These are phyloP conservation scores for Ophiostoma sp. DNA, from an alignment of 2,329 filamentous ascomycete species.

Conservation along the genomic window DNA sequence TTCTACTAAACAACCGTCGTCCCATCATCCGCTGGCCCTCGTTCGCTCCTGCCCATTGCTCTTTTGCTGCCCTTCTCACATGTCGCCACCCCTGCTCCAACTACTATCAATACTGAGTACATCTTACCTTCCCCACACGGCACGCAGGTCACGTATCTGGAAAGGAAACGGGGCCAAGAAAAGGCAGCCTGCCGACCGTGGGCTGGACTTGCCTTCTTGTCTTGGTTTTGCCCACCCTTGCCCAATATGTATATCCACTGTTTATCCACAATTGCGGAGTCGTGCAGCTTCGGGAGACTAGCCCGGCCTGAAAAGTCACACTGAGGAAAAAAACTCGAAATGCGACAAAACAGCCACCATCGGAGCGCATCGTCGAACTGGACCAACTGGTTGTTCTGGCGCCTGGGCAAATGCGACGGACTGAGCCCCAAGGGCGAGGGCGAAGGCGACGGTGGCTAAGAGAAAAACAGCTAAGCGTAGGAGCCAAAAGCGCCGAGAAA, in stretches of 20 bases:
- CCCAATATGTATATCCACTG: neutral
- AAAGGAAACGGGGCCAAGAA: neutral
- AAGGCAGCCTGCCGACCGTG: neutral
- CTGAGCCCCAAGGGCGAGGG: neutral
- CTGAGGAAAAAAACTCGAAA: neutral
- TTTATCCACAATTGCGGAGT: conserved; percentile 17
- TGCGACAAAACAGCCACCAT: neutral
- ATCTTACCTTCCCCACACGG: conserved; percentile 21
- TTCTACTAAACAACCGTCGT: neutral
- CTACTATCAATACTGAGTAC: neutral
- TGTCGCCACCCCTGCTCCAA: neutral
- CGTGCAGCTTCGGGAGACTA: conserved; percentile 7
- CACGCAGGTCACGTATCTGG: conserved; percentile 1
- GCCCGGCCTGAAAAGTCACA: neutral
- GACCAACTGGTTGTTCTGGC: neutral
- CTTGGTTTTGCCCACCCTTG: neutral
- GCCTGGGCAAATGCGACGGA: neutral
- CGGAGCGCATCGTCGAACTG: neutral
- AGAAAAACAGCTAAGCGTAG: neutral
- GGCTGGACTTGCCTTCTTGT: neutral
- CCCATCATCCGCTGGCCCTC: neutral
- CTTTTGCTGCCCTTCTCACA: too few relatives aligned
- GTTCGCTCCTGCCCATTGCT: neutral
- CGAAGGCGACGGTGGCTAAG: neutral
- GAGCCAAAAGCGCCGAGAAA: neutral